Base-by-base conservation (phyloP, 257 asterid genomes). In the Solanum paucissectum region DNA sequence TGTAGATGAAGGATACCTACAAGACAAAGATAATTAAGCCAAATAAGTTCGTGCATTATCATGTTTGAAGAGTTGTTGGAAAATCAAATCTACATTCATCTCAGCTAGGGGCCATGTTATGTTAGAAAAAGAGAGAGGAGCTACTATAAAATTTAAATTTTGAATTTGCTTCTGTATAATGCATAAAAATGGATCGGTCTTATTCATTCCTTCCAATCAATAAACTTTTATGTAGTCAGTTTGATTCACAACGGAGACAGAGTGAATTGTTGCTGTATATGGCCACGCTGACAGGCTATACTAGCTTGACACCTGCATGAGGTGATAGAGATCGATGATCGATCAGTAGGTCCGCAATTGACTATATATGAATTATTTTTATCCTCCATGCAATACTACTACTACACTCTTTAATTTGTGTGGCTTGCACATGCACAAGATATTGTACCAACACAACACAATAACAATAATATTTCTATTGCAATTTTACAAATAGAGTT, bases 41-140 rank as follows among this genome's bases (percentile, higher is more conserved):
- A 81, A 44, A 81, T 44, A 9, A 46, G 16, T 46, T 44, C 4
- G 6, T 49, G 20, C 3, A 29, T 18, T 10, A 29, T 32, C 86
- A 49, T 82, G 69, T 82, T 82, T 49, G 71, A 82, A 82, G 86
- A 82, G 86, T 82, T 18, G 69, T 49, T 82, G 86, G 14, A 49
- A 29, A 49, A 82, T 82, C 7, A 82, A 29, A 49, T 82, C 86
- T 25, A 77, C 23, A 1, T 75, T 18, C 64, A 29, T 82, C 69
- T 82, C 44, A 82, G 86, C 32, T 32, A 20, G 69, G 32, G 69
- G 32, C 69, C 86, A 82, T 49, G 20, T 74, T 74, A 74, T 74
- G 33, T 34, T 73, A 73, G 27, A 72, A 72, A 4, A 34, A 72
- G 81, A 34, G 10, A 12, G 44, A 32, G n/a, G n/a, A 14, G 13